A percentile compares a stretch with the other conserved stretches of the same genome.
Conservation (phyloP, 371 early-diverging fungal genomes). For the Apophysomyces sp. region DNA sequence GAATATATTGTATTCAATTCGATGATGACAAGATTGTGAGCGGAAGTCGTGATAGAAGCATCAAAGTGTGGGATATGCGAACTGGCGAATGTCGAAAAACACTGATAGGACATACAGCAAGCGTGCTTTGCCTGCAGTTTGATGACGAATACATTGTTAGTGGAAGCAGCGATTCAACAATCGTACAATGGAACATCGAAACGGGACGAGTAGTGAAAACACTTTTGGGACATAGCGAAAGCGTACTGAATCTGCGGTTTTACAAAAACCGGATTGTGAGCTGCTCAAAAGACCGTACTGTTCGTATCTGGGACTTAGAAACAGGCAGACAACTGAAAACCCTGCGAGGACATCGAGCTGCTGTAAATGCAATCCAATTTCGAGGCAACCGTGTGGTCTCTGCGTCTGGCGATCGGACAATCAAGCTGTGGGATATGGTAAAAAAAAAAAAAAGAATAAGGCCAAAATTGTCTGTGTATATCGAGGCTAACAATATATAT, state of each 20-base stretch:
- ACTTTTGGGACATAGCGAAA: conserved; percentile 61
- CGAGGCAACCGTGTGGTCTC: conserved; percentile 61
- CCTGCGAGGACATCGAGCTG: conserved; percentile 60
- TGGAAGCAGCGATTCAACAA: conserved; percentile 80
- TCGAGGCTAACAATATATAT: conserved; percentile 54
- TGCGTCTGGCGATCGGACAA: conserved; percentile 77
- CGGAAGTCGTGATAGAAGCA: conserved; percentile 82
- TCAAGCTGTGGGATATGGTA: conserved; percentile 66
- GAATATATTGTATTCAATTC: conserved; percentile 92
- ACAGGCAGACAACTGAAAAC: conserved; percentile 48
- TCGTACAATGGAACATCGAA: conserved; percentile 78
- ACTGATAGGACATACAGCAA: conserved; percentile 73
- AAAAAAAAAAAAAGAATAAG: not conserved
- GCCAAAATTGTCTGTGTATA: conserved; percentile 30
- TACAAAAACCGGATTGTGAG: conserved; percentile 66
- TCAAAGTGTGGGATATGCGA: conserved; percentile 82
- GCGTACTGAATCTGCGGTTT: conserved; percentile 73
- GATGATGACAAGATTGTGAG: conserved; percentile 68
- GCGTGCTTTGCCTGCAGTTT: conserved; percentile 84
- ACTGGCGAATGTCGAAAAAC: conserved; percentile 58
- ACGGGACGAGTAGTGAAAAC: conserved; percentile 62
- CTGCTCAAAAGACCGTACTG: conserved; percentile 87
- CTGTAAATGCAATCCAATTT: conserved; percentile 79
- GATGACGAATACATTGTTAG: conserved; percentile 74
- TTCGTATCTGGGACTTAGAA: conserved; percentile 75